A percentile compares a stretch with the other conserved stretches of the same genome.
These are phyloP conservation scores for Stropharia rugosoannulata DNA, from an alignment of 768 basidiomycete genomes.

Conservation along the genomic window DNA sequence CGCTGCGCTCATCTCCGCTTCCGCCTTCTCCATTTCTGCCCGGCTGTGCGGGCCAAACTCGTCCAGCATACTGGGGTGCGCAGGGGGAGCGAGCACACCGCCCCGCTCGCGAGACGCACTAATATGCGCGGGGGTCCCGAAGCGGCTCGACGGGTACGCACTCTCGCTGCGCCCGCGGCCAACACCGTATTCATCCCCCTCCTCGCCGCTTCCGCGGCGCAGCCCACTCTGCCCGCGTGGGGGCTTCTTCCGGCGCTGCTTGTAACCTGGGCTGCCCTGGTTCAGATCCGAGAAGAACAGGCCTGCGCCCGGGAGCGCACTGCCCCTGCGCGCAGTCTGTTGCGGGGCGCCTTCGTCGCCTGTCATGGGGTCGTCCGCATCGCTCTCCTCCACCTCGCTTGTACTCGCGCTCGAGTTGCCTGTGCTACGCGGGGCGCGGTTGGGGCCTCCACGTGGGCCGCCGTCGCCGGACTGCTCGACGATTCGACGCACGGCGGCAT, in stretches of 20 bases:
- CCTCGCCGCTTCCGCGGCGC: slow-evolving; percentile 25
- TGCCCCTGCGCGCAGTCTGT: not conserved
- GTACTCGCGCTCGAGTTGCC: slow-evolving; percentile 12
- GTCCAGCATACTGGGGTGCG: slow-evolving; percentile 26
- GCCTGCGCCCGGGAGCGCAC: slow-evolving; percentile 36
- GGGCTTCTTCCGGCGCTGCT: slow-evolving; percentile 81
- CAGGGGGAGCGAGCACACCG: slow-evolving; percentile 15
- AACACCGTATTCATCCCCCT: slow-evolving; percentile 32
- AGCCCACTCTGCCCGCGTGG: slow-evolving; percentile 32
- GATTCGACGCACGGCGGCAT: slow-evolving; percentile 30
- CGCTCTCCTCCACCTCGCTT: slow-evolving; percentile 14
- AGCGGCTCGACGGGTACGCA: not conserved
- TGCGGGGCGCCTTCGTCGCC: slow-evolving; percentile 16
- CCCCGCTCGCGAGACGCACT: slow-evolving; percentile 18
- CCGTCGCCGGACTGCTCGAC: slow-evolving; percentile 25
- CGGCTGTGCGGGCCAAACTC: slow-evolving; percentile 27
- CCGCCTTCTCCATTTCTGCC: slow-evolving; percentile 21
- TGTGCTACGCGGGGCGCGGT: not conserved
- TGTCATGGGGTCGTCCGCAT: slow-evolving; percentile 16
- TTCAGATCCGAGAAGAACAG: slow-evolving; percentile 72
- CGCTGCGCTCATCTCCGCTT: slow-evolving; percentile 47
- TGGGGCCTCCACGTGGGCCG: slow-evolving; percentile 16
- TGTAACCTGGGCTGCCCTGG: slow-evolving; percentile 85
- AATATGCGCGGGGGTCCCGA: not conserved
- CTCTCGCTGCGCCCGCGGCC: slow-evolving; percentile 10